Conservation (phyloP, 2,329 filamentous ascomycete genomes). For the Microsporum audouinii region DNA sequence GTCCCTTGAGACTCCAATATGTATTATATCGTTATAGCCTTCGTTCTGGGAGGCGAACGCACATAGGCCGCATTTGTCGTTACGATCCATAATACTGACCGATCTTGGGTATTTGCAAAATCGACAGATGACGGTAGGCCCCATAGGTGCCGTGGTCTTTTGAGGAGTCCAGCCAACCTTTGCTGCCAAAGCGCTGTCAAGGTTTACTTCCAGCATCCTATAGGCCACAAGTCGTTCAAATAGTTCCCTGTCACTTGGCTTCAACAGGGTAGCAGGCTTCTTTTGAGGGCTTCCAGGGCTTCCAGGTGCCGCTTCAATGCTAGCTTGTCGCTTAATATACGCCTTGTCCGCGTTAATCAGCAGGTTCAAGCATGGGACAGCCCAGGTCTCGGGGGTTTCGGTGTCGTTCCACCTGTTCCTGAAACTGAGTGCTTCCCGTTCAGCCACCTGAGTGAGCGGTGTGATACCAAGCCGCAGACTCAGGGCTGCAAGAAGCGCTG, state of each 20-base stretch:
- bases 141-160: constrained; percentile 36
- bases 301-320: constrained; percentile 13
- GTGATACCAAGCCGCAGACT: constrained; percentile 40
- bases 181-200: constrained; percentile 36
- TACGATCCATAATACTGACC: constrained; percentile 38
- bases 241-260: constrained; percentile 28
- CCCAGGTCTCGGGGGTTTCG: constrained; percentile 42
- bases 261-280: constrained; percentile 22
- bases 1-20: constrained; percentile 21
- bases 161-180: constrained; percentile 37
- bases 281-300: neutral
- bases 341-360: constrained; percentile 38
- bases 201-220: constrained; percentile 38
- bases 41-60: constrained; percentile 18
- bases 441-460: constrained; percentile 32
- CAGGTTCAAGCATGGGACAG: constrained; percentile 35
- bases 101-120: constrained; percentile 38
- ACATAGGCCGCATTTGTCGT: constrained; percentile 36
- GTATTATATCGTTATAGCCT: constrained; percentile 9
- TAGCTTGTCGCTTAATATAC: constrained; percentile 21
- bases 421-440: constrained; percentile 33
- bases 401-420: constrained; percentile 39
- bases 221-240: constrained; percentile 39
- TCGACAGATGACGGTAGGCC: constrained; percentile 34
- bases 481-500: constrained; percentile 39